Evolutionary conservation across 768 basidiomycete species (phyloP).

Genomic region (Mycena rebaudengoi): DNA sequence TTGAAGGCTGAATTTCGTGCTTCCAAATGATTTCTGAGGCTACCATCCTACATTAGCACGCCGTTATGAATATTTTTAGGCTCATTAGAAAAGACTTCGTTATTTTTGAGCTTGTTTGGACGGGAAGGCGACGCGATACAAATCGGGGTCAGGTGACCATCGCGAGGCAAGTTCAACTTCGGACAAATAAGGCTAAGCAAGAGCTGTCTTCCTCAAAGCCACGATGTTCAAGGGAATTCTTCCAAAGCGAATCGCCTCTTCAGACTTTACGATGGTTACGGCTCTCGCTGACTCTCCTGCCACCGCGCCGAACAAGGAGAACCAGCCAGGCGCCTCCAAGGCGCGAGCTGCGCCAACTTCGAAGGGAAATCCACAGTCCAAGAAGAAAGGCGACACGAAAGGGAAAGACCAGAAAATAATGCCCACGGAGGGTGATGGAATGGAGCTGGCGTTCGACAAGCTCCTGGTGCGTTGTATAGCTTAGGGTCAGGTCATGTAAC

Average conservation of each 20-base stretch:
- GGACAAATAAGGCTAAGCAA: constrained; percentile 39
- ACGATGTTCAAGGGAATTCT: constrained; percentile 86
- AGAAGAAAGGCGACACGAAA: constrained; percentile 58
- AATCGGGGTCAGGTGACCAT: constrained; percentile 21
- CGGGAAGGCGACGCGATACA: neutral
- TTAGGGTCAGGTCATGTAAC: neutral
- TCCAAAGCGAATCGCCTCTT: constrained; percentile 69
- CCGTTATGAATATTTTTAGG: no score
- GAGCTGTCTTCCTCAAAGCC: constrained; percentile 32
- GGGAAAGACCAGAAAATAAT: constrained; percentile 42
- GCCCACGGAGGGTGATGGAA: constrained; percentile 41
- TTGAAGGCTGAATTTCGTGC: constrained; percentile 36
- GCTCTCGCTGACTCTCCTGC: constrained; percentile 53
- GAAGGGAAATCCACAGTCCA: constrained; percentile 39
- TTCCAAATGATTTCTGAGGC: constrained; percentile 2
- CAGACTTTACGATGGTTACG: constrained; percentile 81
- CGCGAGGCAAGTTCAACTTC: constrained; percentile 46
- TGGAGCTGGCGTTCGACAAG: constrained; percentile 80
- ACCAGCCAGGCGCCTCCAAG: constrained; percentile 51
- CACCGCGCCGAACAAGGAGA: constrained; percentile 68
- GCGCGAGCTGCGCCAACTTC: constrained; percentile 21
- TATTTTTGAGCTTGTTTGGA: no score
- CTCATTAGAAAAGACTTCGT: no score
- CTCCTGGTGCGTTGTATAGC: constrained; percentile 66
- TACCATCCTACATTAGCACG: no score